phyloP scores from a whole-genome alignment of 371 early-diverging fungal species.

The Umbelopsis sp. region DNA sequence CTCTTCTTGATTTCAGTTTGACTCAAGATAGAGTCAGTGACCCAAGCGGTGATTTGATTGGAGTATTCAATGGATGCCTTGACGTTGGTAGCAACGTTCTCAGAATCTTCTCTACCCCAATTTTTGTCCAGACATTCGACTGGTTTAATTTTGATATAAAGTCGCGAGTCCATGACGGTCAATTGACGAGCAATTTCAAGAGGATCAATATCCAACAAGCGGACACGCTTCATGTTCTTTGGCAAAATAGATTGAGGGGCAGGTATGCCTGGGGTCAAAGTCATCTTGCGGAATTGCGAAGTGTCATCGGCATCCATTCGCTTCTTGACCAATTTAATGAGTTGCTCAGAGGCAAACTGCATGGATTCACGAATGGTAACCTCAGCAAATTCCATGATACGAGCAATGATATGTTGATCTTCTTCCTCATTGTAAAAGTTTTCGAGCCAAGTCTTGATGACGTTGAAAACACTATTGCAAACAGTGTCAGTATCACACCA shows the following conservation, averaged over 20 bases:
- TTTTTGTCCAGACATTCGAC: slow-evolving; percentile 80
- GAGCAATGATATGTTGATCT: slow-evolving; percentile 64
- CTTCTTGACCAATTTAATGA: slow-evolving; percentile 70
- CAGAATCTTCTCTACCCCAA: slow-evolving; percentile 70
- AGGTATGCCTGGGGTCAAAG: slow-evolving; percentile 62
- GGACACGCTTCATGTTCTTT: slow-evolving; percentile 61
- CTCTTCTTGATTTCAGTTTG: slow-evolving; percentile 83
- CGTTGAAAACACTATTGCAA: slow-evolving; percentile 75
- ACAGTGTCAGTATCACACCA: neutral
- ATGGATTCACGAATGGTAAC: slow-evolving; percentile 74
- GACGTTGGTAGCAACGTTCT: slow-evolving; percentile 63
- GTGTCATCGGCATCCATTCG: slow-evolving; percentile 65
- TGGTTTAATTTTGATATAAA: slow-evolving; percentile 73
- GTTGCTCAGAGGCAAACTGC: slow-evolving; percentile 74
- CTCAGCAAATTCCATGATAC: slow-evolving; percentile 74
- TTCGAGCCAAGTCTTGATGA: slow-evolving; percentile 93
- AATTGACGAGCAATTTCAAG: slow-evolving; percentile 87
- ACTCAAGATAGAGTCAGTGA: slow-evolving; percentile 79
- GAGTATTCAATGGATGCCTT: slow-evolving; percentile 69
- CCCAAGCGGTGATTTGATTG: slow-evolving; percentile 88
- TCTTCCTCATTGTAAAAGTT: slow-evolving; percentile 81
- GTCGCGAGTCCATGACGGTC: slow-evolving; percentile 74
- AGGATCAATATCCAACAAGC: slow-evolving; percentile 79
- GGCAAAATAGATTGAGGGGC: slow-evolving; percentile 77
- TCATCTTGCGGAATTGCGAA: slow-evolving; percentile 69